Base-by-base conservation (phyloP, 148 eudicot genomes). In the Limonium bicolor region DNA sequence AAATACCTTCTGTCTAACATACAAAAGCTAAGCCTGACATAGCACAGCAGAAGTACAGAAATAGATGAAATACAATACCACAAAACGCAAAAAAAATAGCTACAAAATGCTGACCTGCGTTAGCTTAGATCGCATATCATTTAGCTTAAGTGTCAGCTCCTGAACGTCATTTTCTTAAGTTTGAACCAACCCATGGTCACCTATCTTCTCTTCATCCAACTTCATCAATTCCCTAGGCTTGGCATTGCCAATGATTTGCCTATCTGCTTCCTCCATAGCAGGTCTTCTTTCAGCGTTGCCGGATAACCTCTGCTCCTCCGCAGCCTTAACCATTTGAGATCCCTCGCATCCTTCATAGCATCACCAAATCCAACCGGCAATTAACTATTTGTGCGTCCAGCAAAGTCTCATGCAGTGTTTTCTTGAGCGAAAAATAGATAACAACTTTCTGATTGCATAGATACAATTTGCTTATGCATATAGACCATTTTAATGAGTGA, bases 111-210 rank as follows among this genome's bases (percentile, higher is more conserved):
- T 40, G 24, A 80, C 90, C 83, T 76, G 68, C 20, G 34, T 58
- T 36, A 76, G 60, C 55, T 70, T 73, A 51, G 53, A 50, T 43
- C 61, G 72, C 55, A 73, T 24, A 32, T 24, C 38, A 51, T 54
- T 59, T 40, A 76, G 7, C 50, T 76, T 80, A 31, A 54, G 59
- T 50, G 63, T 67, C 60, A 73, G 49, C 26, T 73, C 75, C 45
- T 70, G 68, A 2, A 51, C 15, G 25, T 67, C 68, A 30, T 39
- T 67, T 56, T 36, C 20, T 36, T 45, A 60, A 41, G 20, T 34
- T 46, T 7, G 38, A 55, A 43, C 54, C 58, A 11, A 42, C 38
- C 20, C 38, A 11, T 15, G 28, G 31, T 24, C 45, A 11, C 54
- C 19, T 3, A 43, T 27, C 27, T 43, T 50, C 6, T 27, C 41